These are phyloP conservation scores for Eudorina sp. DNA, from an alignment of 139 green algal genomes.

Conservation along the genomic window DNA sequence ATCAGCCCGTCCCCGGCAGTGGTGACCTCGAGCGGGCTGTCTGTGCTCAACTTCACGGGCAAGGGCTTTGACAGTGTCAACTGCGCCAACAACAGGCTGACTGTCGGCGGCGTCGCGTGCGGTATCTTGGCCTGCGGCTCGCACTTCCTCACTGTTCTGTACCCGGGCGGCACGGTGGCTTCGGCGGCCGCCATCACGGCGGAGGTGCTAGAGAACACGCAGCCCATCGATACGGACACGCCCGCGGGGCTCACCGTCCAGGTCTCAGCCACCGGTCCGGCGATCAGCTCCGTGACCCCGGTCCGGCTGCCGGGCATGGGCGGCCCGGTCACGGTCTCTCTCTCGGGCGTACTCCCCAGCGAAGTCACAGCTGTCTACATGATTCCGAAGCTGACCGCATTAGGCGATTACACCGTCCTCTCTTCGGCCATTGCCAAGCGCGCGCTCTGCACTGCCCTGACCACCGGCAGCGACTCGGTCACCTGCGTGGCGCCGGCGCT, in stretches of 20 bases:
- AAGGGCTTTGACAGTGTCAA: slow-evolving; percentile 46
- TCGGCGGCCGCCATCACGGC: background rate
- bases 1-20: background rate
- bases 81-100: slow-evolving; percentile 45
- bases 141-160: background rate
- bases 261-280: background rate
- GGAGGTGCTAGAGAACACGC: background rate
- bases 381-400: background rate
- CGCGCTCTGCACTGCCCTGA: background rate
- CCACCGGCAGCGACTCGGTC: background rate
- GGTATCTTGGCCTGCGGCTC: slow-evolving; percentile 1
- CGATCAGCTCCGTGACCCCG: background rate
- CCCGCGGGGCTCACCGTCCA: background rate
- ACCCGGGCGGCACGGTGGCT: background rate
- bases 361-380: background rate
- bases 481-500: background rate
- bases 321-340: slow-evolving; percentile 3
- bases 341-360: background rate
- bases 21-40: background rate
- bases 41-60: slow-evolving; percentile 39
- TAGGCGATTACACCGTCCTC: background rate
- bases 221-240: background rate
- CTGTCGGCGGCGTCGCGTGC: background rate
- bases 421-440: background rate
- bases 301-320: slow-evolving; percentile 16